Percentiles rank a stretch among this genome's conserved stretches.
Conservation (phyloP, 768 basidiomycete species). For the Mycena polygramma region DNA sequence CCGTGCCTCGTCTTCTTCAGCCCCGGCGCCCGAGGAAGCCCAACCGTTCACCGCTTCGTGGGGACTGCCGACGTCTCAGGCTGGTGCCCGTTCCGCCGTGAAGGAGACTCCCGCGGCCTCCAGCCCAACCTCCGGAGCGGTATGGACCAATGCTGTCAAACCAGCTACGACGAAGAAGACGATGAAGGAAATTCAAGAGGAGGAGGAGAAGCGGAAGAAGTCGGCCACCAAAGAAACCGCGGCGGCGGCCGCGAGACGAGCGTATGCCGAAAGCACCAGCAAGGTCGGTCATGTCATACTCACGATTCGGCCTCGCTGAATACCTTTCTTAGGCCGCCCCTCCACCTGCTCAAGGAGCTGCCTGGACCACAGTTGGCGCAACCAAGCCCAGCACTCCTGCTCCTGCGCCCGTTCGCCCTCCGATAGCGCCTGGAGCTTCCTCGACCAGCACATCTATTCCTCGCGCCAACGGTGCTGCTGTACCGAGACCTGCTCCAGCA, state of each 20-base stretch:
- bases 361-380: conserved; percentile 89
- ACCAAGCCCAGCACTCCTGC: conserved; percentile 65
- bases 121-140: conserved; percentile 52
- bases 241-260: conserved; percentile 71
- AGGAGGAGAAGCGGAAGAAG: conserved; percentile 92
- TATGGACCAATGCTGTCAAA: conserved; percentile 81
- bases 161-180: conserved; percentile 80
- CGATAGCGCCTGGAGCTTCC: conserved; percentile 47
- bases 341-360: conserved; percentile 55
- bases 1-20: conserved; percentile 57
- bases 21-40: conserved; percentile 63
- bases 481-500: conserved; percentile 53
- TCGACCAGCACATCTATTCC: conserved; percentile 47
- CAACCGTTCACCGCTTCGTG: conserved; percentile 81
- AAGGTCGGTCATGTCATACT: conserved; percentile 63
- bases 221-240: conserved; percentile 69
- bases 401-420: conserved; percentile 52
- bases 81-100: conserved; percentile 62
- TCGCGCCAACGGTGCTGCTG: conserved; percentile 53
- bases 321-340: conserved; percentile 45
- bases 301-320: conserved; percentile 30
- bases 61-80: conserved; percentile 90
- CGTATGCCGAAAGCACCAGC: conserved; percentile 83
- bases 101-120: conserved; percentile 58
- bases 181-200: conserved; percentile 99